Evolutionary conservation across 331 rosid genomes (phyloP), one percentile per base, ranked within the genome.

Genomic region (Malus hybrid): DNA sequence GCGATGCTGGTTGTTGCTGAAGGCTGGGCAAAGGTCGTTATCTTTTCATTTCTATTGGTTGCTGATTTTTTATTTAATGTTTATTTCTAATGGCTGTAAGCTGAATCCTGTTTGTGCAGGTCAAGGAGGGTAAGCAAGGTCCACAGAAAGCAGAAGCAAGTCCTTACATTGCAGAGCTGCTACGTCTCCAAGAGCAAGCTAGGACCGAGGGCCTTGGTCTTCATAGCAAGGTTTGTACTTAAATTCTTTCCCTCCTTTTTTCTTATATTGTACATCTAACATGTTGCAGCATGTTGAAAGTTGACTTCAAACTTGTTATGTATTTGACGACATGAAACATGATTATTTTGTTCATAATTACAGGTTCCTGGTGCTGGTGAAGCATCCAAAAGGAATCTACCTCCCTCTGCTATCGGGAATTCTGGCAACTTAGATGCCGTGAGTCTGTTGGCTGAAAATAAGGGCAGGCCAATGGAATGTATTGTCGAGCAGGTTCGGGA

Each of bases 401-500:
- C 99, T 52, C 99, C 97, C 44, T 95, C 97, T 22, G 92, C 99
- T 52, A 82, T 95, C 65, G 97, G 97, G 59, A 96, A 94, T 75
- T 85, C 97, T 67, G 82, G 92, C 84, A 92, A 89, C 88, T 85
- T 95, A 48, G 92, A 92, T 74, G 97, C 97, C 15, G 84, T 86
- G 97, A 82, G 88, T 82, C 80, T 95, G 57, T 85, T 95, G 71
- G 87, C 87, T 67, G 86, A 89, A 82, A 92, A 90, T 84, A 95
- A 89, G 74, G 99, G 99, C 56, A 84, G 78, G 65, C 89, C 97
- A 68, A 83, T 94, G 99, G 84, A 92, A 84, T 95, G 85, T 62
- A 77, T 92, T 84, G 99, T 92, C 19, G 99, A 95, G 88, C 97
- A 95, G 84, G 89, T 95, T 85, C 99, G 97, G 19, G 97, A 92